A percentile compares a stretch with the other conserved stretches of the same genome.
These are phyloP conservation scores for Garcia nutans DNA, from an alignment of 345 rosid genomes.

Conservation along the genomic window DNA sequence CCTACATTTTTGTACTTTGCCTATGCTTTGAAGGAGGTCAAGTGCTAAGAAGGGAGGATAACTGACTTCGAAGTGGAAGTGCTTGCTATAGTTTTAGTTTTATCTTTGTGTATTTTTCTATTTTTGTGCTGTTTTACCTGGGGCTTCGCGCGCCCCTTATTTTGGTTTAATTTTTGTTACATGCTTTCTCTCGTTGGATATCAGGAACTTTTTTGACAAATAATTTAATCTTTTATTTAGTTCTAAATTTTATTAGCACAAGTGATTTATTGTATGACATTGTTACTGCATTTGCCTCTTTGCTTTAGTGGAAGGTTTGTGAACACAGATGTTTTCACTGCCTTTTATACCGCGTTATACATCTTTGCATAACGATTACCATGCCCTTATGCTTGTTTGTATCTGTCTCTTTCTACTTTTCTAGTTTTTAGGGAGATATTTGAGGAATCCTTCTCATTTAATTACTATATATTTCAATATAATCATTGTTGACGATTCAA, in stretches of 20 bases:
- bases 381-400: too few relatives aligned
- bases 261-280: background rate
- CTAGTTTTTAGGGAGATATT: too few relatives aligned
- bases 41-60: constrained; percentile 49
- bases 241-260: background rate
- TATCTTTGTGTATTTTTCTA: background rate
- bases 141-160: background rate
- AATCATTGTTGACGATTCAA: too few relatives aligned
- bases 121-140: background rate
- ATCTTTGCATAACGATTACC: too few relatives aligned
- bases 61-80: constrained; percentile 13
- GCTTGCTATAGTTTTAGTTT: constrained; percentile 10
- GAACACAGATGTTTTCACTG: too few relatives aligned
- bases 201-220: background rate
- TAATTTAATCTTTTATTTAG: background rate
- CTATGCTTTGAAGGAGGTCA: constrained; percentile 84
- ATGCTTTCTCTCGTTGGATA: background rate
- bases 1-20: constrained; percentile 94
- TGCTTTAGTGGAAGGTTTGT: background rate
- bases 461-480: too few relatives aligned
- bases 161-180: background rate
- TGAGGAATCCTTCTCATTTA: too few relatives aligned
- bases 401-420: too few relatives aligned
- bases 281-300: background rate
- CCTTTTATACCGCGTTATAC: too few relatives aligned